Evolutionary conservation across 2,329 filamentous ascomycete genomes (phyloP), one percentile per base, ranked within the genome.

Genomic region (Raffaelea arxii): DNA sequence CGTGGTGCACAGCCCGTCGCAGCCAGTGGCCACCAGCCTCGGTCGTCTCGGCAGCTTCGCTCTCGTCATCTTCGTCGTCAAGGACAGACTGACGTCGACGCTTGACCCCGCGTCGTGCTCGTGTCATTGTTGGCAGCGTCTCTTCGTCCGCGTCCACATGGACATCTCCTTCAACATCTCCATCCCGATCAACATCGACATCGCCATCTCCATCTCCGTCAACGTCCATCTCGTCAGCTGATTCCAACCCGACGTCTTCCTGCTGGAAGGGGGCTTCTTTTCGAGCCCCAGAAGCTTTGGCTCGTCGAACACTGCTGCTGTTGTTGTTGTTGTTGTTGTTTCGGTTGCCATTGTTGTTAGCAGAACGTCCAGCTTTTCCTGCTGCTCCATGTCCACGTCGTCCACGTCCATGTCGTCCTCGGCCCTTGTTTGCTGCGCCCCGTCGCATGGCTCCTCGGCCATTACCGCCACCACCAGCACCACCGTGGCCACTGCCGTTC

Each of bases 391-490:
- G 10, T 19, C 27, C 18, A 22, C 41, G 24, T 37, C 43, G 11
- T 35, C 45, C 14, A 25, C n/a, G n/a, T 47, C 44, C 32, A 49
- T 36, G 22, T 50, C 48, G 21, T 22, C 39, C 19, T 43, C 14
- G 32, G 14, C 19, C 14, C 32, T 36, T 16, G 16, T 36, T 18
- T n/a, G 27, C 27, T 30, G 32, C 14, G 6, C 7, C 7, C 7
- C 32, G 6, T 18, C 14, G 32, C 32, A 12, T 36, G 14, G 32
- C 16, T 18, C 14, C 32, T 36, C 19, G 32, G 32, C 32, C 7
- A 18, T n/a, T 18, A 36, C 14, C 32, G 32, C 32, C 19, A 6
- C 32, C 14, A 16, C 32, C 32, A 36, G 32, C 32, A 18, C 32
- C 32, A 18, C 7, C 32, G 9, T 30, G 27, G 16, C 32, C 14